These are phyloP conservation scores for Phytophthora pinifolia DNA, from an alignment of 352 stramenopile species.

Conservation along the genomic window DNA sequence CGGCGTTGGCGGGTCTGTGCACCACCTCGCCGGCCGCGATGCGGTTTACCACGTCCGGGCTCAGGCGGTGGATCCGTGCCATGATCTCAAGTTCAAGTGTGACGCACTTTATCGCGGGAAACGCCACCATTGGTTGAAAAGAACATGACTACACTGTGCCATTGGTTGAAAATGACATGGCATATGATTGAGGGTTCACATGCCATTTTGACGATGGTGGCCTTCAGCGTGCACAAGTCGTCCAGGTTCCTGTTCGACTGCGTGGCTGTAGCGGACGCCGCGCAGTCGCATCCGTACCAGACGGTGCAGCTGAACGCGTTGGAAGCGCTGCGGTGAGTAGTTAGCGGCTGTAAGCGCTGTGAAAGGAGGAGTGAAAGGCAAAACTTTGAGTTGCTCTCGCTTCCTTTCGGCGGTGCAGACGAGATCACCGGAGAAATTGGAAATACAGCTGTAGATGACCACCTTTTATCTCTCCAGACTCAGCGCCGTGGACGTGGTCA, in stretches of 20 bases:
- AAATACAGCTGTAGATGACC: neutral
- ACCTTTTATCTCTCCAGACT: conserved; percentile 26
- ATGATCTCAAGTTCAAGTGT: conserved; percentile 16
- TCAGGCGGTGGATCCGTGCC: conserved; percentile 84
- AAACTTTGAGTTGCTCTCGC: conserved; percentile 3
- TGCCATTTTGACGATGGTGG: conserved; percentile 26
- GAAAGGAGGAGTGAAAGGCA: neutral
- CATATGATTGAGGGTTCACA: neutral
- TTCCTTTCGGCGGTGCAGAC: conserved; percentile 12
- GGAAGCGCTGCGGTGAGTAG: conserved; percentile 45
- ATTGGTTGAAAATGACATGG: too few relatives aligned
- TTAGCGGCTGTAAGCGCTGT: neutral
- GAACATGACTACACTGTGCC: too few relatives aligned
- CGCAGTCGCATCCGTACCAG: conserved; percentile 21
- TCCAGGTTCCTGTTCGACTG: conserved; percentile 72
- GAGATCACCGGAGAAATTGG: neutral
- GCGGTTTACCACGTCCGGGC: conserved; percentile 93
- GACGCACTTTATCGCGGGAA: conserved; percentile 54
- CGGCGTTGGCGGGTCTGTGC: conserved; percentile 91
- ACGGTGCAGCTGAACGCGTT: conserved; percentile 41
- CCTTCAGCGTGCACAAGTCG: conserved; percentile 66
- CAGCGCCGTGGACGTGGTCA: conserved; percentile 48
- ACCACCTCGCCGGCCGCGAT: conserved; percentile 96
- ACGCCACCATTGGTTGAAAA: conserved; percentile 35
- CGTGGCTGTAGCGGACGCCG: conserved; percentile 16